Evolutionary conservation across 768 basidiomycete genomes (phyloP).

Genomic region (Xerocomus spinulosus): DNA sequence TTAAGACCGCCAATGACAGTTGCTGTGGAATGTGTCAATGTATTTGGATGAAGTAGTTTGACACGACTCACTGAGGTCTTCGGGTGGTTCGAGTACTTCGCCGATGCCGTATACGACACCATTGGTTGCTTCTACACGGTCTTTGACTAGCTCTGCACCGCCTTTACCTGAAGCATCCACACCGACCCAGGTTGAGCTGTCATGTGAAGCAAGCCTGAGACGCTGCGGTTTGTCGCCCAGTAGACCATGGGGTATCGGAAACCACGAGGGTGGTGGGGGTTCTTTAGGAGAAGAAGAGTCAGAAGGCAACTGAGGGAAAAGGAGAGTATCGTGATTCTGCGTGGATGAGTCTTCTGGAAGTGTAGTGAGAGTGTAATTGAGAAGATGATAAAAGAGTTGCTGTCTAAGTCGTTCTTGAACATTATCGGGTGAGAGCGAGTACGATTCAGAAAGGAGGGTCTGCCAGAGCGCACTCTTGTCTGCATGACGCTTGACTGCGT

Average conservation of each 20-base stretch:
- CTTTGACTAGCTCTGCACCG: constrained; percentile 64
- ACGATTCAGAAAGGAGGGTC: constrained; percentile 24
- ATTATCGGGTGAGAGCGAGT: constrained; percentile 59
- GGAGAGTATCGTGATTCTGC: constrained; percentile 54
- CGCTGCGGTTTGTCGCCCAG: constrained; percentile 81
- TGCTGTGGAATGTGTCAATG: constrained; percentile 38
- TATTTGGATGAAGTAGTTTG: background rate
- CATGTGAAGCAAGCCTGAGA: constrained; percentile 56
- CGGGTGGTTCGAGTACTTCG: constrained; percentile 69
- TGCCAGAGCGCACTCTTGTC: constrained; percentile 31
- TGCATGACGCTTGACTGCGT: constrained; percentile 63
- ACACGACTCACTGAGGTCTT: constrained; percentile 57
- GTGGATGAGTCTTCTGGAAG: constrained; percentile 38
- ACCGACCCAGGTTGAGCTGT: constrained; percentile 52
- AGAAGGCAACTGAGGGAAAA: constrained; percentile 59
- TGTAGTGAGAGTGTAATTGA: constrained; percentile 69
- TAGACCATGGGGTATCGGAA: constrained; percentile 77
- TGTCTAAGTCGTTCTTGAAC: constrained; percentile 80
- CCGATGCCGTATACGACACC: constrained; percentile 75
- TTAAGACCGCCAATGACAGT: constrained; percentile 54
- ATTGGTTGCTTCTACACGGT: constrained; percentile 56
- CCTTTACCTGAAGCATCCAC: constrained; percentile 78
- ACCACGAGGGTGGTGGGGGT: constrained; percentile 79
- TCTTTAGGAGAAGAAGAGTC: constrained; percentile 60
- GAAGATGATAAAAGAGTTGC: constrained; percentile 89